These are phyloP conservation scores for Kazachstania taianensis DNA, from an alignment of 805 yeast species.

Conservation along the genomic window DNA sequence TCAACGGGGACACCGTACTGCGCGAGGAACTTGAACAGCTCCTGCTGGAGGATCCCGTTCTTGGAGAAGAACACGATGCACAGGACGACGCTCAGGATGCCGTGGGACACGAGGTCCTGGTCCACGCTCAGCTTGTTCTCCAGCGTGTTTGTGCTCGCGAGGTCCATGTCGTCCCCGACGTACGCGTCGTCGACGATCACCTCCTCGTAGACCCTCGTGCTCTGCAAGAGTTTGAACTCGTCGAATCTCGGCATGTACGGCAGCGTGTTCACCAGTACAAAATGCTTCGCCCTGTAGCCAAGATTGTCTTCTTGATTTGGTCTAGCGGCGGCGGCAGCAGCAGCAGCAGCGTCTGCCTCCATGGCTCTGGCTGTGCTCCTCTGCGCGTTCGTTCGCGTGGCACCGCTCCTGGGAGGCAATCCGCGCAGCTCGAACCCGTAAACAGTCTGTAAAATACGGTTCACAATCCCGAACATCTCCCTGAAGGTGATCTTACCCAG, in stretches of 20 bases:
- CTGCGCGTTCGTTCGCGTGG: conserved; percentile 1
- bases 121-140: conserved; percentile 13
- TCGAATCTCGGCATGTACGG: conserved; percentile 8
- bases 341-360: neutral
- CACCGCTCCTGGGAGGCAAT: conserved; percentile 10
- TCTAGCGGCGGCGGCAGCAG: neutral
- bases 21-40: conserved; percentile 12
- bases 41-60: conserved; percentile 22
- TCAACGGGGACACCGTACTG: conserved; percentile 23
- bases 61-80: conserved; percentile 20
- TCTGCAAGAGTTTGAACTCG: conserved; percentile 12
- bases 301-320: conserved; percentile 4
- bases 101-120: conserved; percentile 16
- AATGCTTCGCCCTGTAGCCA: conserved; percentile 14
- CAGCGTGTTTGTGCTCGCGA: conserved; percentile 7
- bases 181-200: conserved; percentile 14
- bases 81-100: conserved; percentile 15
- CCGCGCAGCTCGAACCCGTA: conserved; percentile 22
- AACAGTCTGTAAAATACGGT: conserved; percentile 16
- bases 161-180: conserved; percentile 13
- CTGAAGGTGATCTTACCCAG: conserved; percentile 9
- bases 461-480: conserved; percentile 9
- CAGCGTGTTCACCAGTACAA: conserved; percentile 18
- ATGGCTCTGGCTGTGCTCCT: neutral
- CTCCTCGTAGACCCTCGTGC: conserved; percentile 8